These are phyloP conservation scores for Dalechampia spathulata DNA, from an alignment of 441 rosid genomes.

Conservation along the genomic window DNA sequence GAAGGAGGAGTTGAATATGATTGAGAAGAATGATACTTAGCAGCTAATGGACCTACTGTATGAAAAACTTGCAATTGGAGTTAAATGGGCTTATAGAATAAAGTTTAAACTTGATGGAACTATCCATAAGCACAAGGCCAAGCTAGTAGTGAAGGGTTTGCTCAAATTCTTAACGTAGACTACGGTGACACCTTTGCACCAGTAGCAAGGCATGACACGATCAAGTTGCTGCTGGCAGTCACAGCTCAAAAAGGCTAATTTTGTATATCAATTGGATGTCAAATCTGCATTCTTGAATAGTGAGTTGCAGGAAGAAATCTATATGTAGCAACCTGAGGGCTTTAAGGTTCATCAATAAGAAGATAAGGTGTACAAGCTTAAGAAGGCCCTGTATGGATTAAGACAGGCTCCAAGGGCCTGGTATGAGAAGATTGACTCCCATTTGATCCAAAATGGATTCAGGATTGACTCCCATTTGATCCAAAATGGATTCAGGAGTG, in stretches of 20 bases:
- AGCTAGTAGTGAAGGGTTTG: neutral
- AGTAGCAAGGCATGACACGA: neutral
- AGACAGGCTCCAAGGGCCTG: neutral
- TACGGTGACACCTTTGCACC: neutral
- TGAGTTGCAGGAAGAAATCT: neutral
- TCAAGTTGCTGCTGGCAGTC: neutral
- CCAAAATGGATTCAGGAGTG: no score
- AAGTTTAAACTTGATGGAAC: neutral
- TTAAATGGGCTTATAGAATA: neutral
- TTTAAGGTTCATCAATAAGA: neutral
- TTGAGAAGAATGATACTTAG: neutral
- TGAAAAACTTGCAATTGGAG: neutral
- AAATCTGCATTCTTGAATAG: neutral
- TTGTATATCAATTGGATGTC: neutral
- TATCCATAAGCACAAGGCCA: neutral
- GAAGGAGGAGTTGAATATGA: neutral
- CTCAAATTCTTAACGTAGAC: neutral
- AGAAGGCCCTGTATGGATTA: neutral
- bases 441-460: neutral
- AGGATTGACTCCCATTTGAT: no score
- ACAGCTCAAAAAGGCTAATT: neutral
- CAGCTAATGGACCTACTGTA: neutral
- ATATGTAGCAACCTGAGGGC: neutral
- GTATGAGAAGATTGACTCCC: neutral
- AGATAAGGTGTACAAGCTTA: neutral